Evolutionary conservation across 495 filamentous ascomycete species (phyloP).

Genomic region (Penicillium antarcticum): DNA sequence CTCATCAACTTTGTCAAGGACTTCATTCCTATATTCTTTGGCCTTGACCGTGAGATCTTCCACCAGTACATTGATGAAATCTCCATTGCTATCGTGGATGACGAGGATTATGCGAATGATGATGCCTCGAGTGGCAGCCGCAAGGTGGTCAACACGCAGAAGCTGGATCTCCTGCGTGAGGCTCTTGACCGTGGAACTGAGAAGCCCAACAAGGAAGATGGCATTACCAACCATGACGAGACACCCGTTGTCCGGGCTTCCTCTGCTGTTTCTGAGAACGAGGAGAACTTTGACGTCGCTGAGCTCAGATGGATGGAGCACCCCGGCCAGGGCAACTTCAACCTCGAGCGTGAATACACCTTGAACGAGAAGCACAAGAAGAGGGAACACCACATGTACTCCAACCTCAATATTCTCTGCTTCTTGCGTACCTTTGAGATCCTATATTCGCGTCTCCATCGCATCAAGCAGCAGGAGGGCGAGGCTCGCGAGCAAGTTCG

Average conservation of each 20-base stretch:
- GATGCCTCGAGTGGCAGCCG: constrained; percentile 52
- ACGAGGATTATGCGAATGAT: constrained; percentile 54
- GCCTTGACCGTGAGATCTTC: constrained; percentile 71
- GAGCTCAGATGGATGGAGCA: constrained; percentile 60
- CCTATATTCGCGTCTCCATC: constrained; percentile 76
- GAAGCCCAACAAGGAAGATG: constrained; percentile 74
- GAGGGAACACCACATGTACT: constrained; percentile 78
- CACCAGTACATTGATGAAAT: constrained; percentile 73
- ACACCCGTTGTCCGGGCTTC: constrained; percentile 69
- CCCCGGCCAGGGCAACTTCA: constrained; percentile 48
- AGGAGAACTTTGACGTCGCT: constrained; percentile 44
- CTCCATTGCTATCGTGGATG: constrained; percentile 55
- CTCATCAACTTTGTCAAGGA: constrained; percentile 81
- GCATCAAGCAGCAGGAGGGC: constrained; percentile 73
- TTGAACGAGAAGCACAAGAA: constrained; percentile 80
- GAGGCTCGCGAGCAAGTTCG: constrained; percentile 69
- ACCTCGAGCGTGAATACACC: constrained; percentile 59
- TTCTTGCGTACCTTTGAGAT: constrained; percentile 91
- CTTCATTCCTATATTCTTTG: constrained; percentile 88
- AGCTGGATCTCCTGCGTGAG: constrained; percentile 77
- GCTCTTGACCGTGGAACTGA: constrained; percentile 72
- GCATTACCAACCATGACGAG: constrained; percentile 74
- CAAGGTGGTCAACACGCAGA: constrained; percentile 65
- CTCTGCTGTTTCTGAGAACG: constrained; percentile 44
- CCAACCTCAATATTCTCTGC: constrained; percentile 83